Conservation (phyloP, 2,329 filamentous ascomycete genomes). For the Fusarium acutatum region DNA sequence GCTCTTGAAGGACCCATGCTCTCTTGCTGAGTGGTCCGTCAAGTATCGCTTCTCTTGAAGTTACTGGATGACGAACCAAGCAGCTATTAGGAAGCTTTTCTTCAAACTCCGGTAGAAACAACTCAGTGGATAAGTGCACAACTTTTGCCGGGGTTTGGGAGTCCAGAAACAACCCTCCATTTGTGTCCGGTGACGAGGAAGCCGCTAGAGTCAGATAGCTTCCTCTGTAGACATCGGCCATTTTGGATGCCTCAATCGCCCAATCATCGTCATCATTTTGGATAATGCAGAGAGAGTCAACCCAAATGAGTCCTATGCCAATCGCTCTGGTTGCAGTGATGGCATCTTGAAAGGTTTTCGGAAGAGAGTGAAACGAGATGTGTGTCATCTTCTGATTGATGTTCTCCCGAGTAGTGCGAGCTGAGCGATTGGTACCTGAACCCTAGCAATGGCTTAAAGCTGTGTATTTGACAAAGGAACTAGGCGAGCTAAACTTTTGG, state of each 20-base stretch:
- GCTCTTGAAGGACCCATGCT: neutral
- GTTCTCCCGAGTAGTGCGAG: no score
- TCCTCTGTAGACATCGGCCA: neutral
- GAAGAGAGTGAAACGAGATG: no score
- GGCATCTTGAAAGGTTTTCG: no score
- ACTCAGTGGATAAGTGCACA: rapidly evolving
- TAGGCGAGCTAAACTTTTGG: no score
- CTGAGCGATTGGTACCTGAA: no score
- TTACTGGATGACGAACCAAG: neutral
- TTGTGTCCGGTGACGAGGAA: rapidly evolving
- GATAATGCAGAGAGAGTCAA: neutral
- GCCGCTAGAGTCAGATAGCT: neutral
- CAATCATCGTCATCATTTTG: rapidly evolving
- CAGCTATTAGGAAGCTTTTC: rapidly evolving
- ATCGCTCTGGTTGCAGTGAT: neutral
- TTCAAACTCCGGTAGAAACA: rapidly evolving
- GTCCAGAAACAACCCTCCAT: neutral
- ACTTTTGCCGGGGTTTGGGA: rapidly evolving
- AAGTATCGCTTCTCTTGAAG: rapidly evolving
- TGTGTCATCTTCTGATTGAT: no score
- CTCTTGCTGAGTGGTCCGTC: neutral
- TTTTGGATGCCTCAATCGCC: rapidly evolving
- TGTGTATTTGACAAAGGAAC: no score
- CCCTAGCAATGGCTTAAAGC: no score
- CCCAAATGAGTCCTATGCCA: rapidly evolving